These are phyloP conservation scores for Chaetomium sp. DNA, from an alignment of 2,329 filamentous ascomycete species.

Conservation along the genomic window DNA sequence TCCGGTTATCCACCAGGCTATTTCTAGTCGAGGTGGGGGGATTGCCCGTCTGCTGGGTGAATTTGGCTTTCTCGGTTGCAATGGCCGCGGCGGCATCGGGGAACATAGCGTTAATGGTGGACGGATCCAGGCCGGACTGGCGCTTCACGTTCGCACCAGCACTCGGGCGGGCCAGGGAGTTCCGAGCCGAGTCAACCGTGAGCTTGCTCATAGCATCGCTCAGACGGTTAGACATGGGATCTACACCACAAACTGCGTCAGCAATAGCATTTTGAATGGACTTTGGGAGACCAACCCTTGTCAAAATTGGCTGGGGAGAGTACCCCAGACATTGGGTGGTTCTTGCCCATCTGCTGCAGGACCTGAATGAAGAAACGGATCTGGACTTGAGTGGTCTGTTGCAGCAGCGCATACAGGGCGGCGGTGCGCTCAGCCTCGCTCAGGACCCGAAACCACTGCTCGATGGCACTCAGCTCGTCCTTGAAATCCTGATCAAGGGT, in stretches of 20 bases:
- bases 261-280: conserved; percentile 3
- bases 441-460: conserved; percentile 98
- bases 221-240: conserved; percentile 94
- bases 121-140: conserved; percentile 90
- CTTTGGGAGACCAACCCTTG: conserved; percentile 65
- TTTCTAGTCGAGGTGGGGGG: conserved; percentile 90
- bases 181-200: conserved; percentile 82
- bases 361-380: conserved; percentile 99
- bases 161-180: conserved; percentile 80
- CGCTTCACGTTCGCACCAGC: conserved; percentile 80
- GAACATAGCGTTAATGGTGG: conserved; percentile 98
- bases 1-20: conserved; percentile 77
- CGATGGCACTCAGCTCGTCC: conserved; percentile 96
- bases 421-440: conserved; percentile 96
- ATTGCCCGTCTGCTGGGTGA: conserved; percentile 91
- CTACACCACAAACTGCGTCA: conserved; percentile 50
- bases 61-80: conserved; percentile 96
- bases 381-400: conserved; percentile 98
- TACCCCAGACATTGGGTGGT: conserved; percentile 93
- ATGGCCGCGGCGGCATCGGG: conserved; percentile 98
- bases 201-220: conserved; percentile 97
- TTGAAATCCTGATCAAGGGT: conserved; percentile 99
- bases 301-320: conserved; percentile 95
- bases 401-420: conserved; percentile 89
- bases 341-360: conserved; percentile 98